Evolutionary conservation across 2,329 filamentous ascomycete genomes (phyloP).

Genomic region (Grosmannia clavigera): DNA sequence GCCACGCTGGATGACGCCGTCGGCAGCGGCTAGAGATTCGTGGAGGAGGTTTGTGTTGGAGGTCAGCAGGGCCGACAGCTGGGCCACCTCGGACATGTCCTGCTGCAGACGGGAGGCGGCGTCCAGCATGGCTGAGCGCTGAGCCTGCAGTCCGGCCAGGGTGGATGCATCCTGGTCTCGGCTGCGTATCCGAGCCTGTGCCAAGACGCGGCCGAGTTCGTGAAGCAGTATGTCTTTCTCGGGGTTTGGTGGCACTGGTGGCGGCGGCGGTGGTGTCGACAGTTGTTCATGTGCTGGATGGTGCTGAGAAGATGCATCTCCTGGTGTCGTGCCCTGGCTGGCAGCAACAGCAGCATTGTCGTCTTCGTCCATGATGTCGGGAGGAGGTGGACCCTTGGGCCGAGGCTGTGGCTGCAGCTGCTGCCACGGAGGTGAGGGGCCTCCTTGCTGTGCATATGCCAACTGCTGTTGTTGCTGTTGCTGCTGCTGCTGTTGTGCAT

Average conservation of each 20-base stretch:
- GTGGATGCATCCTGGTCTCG: constrained; percentile 62
- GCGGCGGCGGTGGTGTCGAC: constrained; percentile 36
- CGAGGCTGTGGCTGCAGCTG: constrained; percentile 15
- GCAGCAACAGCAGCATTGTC: constrained; percentile 15
- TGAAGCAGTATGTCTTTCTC: constrained; percentile 81
- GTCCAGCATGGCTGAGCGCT: constrained; percentile 62
- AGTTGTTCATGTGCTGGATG: not conserved
- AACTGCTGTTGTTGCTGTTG: constrained; percentile 5
- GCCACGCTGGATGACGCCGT: constrained; percentile 64
- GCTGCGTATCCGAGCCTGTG: constrained; percentile 54
- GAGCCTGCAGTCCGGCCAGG: constrained; percentile 63
- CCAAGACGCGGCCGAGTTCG: constrained; percentile 60
- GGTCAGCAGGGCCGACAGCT: constrained; percentile 57
- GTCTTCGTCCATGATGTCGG: constrained; percentile 44
- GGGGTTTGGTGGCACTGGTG: constrained; percentile 87
- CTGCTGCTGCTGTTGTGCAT: constrained; percentile 14
- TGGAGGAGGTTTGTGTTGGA: constrained; percentile 71
- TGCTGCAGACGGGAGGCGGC: constrained; percentile 58
- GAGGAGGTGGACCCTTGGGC: constrained; percentile 30
- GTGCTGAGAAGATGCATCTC: not conserved
- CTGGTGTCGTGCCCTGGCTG: not conserved
- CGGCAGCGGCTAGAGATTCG: constrained; percentile 65
- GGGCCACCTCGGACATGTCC: constrained; percentile 59
- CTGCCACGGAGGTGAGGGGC: constrained; percentile 16
- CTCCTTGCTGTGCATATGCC: constrained; percentile 19